These are phyloP conservation scores for Rhodocollybia butyracea DNA, from an alignment of 768 basidiomycete species.

Conservation along the genomic window DNA sequence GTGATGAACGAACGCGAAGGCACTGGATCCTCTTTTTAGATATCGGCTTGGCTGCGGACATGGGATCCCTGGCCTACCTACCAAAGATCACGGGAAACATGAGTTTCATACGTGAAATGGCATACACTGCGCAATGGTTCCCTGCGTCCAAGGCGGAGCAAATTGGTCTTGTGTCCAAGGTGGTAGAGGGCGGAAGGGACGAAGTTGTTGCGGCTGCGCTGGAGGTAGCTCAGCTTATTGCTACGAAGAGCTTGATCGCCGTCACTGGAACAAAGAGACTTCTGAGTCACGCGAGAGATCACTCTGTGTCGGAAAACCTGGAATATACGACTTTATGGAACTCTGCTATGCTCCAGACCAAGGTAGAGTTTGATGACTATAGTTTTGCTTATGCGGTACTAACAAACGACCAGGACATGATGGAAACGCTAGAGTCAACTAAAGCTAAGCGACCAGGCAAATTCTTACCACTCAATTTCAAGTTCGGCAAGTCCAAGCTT, in stretches of 20 bases:
- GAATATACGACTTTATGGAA: too few species aligned
- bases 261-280: constrained; percentile 75
- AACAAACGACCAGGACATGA: too few species aligned
- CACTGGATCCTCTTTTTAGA: too few species aligned
- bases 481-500: background rate
- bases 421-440: background rate
- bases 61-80: constrained; percentile 80
- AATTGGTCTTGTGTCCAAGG: constrained; percentile 71
- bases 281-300: constrained; percentile 74
- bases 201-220: constrained; percentile 68
- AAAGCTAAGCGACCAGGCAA: background rate
- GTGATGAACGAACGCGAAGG: too few species aligned
- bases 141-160: constrained; percentile 59
- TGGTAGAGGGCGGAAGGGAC: constrained; percentile 61
- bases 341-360: too few species aligned
- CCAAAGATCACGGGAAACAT: constrained; percentile 73
- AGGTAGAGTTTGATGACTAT: too few species aligned
- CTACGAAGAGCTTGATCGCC: constrained; percentile 77
- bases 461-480: background rate
- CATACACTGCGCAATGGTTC: constrained; percentile 74
- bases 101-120: constrained; percentile 69
- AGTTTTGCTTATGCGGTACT: too few species aligned
- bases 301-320: too few species aligned
- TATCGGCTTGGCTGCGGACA: constrained; percentile 83
- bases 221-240: constrained; percentile 62